A percentile compares a stretch with the other conserved stretches of the same genome.
phyloP scores from a whole-genome alignment of 2,329 filamentous ascomycete species.

The Botrytis sinoallii region DNA sequence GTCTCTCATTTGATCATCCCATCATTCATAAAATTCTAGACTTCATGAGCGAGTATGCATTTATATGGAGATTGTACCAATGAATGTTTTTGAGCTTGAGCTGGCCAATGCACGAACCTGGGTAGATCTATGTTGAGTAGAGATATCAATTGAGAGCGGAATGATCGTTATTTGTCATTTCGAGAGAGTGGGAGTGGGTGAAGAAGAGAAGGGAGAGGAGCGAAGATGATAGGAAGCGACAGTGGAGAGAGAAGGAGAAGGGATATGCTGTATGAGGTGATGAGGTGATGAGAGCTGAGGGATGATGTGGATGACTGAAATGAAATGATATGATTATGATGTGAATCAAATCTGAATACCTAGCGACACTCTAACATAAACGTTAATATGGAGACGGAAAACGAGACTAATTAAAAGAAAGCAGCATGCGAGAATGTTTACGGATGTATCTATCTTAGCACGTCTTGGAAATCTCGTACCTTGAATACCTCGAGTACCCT shows the following conservation, averaged over 20 bases:
- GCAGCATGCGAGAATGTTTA: neutral
- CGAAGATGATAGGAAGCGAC: neutral
- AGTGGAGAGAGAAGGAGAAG: neutral
- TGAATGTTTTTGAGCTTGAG: neutral
- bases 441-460: neutral
- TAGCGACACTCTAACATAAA: neutral
- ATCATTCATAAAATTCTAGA: conserved; percentile 8
- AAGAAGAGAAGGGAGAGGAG: neutral
- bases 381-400: neutral
- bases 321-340: neutral
- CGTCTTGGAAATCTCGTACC: neutral
- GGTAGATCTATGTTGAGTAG: conserved; percentile 9
- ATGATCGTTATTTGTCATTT: neutral
- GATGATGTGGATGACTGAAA: neutral
- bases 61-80: conserved; percentile 14
- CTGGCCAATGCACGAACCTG: conserved; percentile 14
- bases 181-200: neutral
- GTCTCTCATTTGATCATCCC: neutral
- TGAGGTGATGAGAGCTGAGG: neutral
- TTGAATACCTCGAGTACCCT: no score
- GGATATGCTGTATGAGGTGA: neutral
- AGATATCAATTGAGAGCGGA: neutral
- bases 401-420: conserved; percentile 4
- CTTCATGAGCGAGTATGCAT: neutral
- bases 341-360: neutral